Percentiles rank a stretch among this genome's conserved stretches.
Evolutionary conservation across 805 yeast species (phyloP).

Genomic region (Monosporozyma solicola): DNA sequence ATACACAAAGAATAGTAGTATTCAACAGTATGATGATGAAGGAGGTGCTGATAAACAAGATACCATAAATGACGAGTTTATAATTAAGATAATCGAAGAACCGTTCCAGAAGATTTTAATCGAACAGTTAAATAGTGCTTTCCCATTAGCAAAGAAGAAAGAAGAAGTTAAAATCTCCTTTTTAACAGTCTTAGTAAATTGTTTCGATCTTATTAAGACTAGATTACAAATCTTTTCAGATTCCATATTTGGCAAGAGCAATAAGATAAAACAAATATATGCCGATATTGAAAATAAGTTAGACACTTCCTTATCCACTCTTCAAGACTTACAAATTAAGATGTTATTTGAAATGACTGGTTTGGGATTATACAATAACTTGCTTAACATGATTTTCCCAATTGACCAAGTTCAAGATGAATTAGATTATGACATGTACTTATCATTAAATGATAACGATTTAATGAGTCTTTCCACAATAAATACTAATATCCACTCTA

Average conservation of each 20-base stretch:
- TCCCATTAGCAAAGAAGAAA: constrained; percentile 25
- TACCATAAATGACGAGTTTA: constrained; percentile 32
- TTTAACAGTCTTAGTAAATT: constrained; percentile 44
- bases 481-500: constrained; percentile 39
- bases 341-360: constrained; percentile 44
- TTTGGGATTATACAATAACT: constrained; percentile 49
- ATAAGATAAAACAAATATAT: constrained; percentile 14
- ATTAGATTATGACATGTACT: constrained; percentile 53
- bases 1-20: constrained; percentile 33
- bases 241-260: constrained; percentile 26
- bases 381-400: constrained; percentile 66
- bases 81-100: constrained; percentile 36
- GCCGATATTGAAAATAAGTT: constrained; percentile 28
- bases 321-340: constrained; percentile 40
- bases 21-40: constrained; percentile 19
- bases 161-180: constrained; percentile 18
- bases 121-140: constrained; percentile 23
- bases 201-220: constrained; percentile 51
- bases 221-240: constrained; percentile 35
- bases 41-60: constrained; percentile 5
- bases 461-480: constrained; percentile 36
- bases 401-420: constrained; percentile 41
- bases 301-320: constrained; percentile 17
- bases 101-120: constrained; percentile 27
- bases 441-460: constrained; percentile 54